Percentiles rank a stretch among this genome's conserved stretches.
These are phyloP conservation scores for Epichloe glyceriae DNA, from an alignment of 2,329 filamentous ascomycete species.

Conservation along the genomic window DNA sequence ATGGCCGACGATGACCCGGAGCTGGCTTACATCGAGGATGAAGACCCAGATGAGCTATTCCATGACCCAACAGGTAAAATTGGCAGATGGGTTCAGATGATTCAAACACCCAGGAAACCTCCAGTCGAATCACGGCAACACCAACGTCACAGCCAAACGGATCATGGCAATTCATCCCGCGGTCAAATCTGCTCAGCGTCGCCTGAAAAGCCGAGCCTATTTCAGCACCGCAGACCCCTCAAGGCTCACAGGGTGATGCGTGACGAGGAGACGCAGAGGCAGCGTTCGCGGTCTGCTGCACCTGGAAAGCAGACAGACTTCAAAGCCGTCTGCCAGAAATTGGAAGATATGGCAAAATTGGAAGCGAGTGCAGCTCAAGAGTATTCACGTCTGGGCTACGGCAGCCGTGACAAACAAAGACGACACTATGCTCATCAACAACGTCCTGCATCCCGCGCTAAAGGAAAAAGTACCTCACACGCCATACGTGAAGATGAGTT, in stretches of 20 bases:
- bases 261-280: neutral
- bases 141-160: no score
- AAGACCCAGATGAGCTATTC: neutral
- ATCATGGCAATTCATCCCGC: neutral
- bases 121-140: neutral
- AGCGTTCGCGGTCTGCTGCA: neutral
- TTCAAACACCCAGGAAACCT: neutral
- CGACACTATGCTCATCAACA: neutral
- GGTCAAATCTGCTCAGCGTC: neutral
- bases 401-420: neutral
- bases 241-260: neutral
- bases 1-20: neutral
- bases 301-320: neutral
- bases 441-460: neutral
- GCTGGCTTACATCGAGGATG: neutral
- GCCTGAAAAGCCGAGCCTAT: neutral
- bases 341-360: neutral
- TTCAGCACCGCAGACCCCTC: neutral
- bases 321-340: neutral
- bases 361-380: neutral
- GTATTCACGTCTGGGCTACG: neutral
- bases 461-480: neutral
- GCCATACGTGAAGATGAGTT: neutral
- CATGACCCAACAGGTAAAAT: neutral
- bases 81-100: conserved; percentile 1